A percentile compares a stretch with the other conserved stretches of the same genome.
These are phyloP conservation scores for Suillus alpinus DNA, from an alignment of 768 basidiomycete genomes.

Conservation along the genomic window DNA sequence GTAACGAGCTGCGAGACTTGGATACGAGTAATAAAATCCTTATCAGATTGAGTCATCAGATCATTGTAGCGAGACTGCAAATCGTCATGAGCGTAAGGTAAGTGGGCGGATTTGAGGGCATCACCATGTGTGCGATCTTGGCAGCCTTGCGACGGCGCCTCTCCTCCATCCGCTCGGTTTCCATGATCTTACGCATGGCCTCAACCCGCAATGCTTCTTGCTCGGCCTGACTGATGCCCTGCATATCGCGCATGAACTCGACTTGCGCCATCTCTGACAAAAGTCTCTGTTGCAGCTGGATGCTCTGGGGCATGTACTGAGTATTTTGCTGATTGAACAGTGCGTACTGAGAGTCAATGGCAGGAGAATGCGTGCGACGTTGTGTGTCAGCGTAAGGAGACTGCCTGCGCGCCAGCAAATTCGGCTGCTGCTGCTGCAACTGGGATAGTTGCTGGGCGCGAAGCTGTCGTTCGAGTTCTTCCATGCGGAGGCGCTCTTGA, in stretches of 20 bases:
- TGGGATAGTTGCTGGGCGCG: constrained; percentile 52
- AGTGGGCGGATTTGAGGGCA: constrained; percentile 6
- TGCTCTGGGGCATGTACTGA: constrained; percentile 56
- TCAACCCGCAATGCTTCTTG: constrained; percentile 73
- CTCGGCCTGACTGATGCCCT: constrained; percentile 54
- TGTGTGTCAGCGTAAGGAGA: constrained; percentile 50
- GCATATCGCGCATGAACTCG: constrained; percentile 65
- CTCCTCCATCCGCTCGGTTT: constrained; percentile 86
- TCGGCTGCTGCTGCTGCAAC: constrained; percentile 40
- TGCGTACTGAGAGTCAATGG: constrained; percentile 32
- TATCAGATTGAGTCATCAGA: constrained; percentile 96
- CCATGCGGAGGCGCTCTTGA: constrained; percentile 61
- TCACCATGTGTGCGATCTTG: constrained; percentile 88
- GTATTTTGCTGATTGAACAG: constrained; percentile 50
- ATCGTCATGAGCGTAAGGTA: constrained; percentile 9
- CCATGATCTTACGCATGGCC: constrained; percentile 86
- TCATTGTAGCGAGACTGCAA: constrained; percentile 86
- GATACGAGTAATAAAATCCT: constrained; percentile 98
- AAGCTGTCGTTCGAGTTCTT: constrained; percentile 66
- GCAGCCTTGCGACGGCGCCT: constrained; percentile 75
- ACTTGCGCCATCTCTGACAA: constrained; percentile 74
- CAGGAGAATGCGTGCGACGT: constrained; percentile 51
- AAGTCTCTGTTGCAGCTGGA: constrained; percentile 72
- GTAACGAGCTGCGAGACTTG: constrained; percentile 98
- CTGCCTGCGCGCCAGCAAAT: constrained; percentile 36